A percentile compares a stretch with the other conserved stretches of the same genome.
Conservation (phyloP, 495 filamentous ascomycete genomes). For the Chlorociboria aeruginascens region DNA sequence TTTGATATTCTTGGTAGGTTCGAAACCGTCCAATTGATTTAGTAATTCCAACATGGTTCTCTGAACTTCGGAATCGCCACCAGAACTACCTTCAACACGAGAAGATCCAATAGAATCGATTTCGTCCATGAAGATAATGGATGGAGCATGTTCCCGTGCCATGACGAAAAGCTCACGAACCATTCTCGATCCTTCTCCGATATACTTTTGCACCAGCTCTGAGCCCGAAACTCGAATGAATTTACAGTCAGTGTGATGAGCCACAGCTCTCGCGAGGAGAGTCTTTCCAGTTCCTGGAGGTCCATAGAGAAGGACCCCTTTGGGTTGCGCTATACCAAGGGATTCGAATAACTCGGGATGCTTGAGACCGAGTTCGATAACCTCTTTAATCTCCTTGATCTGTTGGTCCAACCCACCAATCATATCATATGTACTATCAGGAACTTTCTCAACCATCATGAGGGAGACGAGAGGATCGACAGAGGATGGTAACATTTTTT, state of each 20-base stretch:
- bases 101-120: constrained; percentile 98
- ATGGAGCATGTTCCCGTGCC: constrained; percentile 97
- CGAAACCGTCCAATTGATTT: constrained; percentile 97
- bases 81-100: constrained; percentile 87
- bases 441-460: constrained; percentile 99
- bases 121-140: constrained; percentile 99
- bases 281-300: constrained; percentile 98
- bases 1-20: constrained; percentile 99
- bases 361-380: constrained; percentile 96
- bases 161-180: constrained; percentile 98
- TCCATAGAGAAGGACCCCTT: constrained; percentile 93
- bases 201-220: constrained; percentile 98
- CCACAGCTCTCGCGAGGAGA: constrained; percentile 85
- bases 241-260: constrained; percentile 96
- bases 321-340: constrained; percentile 94
- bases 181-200: constrained; percentile 96
- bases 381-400: constrained; percentile 99
- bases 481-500: constrained; percentile 94
- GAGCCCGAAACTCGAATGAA: constrained; percentile 97
- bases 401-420: constrained; percentile 98
- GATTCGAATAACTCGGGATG: constrained; percentile 98
- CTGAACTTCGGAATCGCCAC: constrained; percentile 97
- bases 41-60: constrained; percentile 98
- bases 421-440: constrained; percentile 99
- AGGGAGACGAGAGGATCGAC: constrained; percentile 98